phyloP scores from a whole-genome alignment of 495 filamentous ascomycete genomes.

The Pseudevernia furfuracea region DNA sequence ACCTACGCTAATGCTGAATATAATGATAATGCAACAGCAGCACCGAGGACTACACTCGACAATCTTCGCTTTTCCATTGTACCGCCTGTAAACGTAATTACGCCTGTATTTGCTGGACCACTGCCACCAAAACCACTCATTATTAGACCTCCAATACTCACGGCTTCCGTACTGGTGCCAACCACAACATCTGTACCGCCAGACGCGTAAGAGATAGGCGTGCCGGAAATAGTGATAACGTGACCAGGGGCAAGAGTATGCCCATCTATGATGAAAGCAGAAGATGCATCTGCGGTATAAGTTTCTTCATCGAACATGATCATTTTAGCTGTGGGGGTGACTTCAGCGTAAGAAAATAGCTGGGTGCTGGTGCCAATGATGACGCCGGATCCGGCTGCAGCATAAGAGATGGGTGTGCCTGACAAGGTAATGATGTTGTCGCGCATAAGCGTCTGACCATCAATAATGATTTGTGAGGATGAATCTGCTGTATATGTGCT shows the following conservation, averaged over 20 bases:
- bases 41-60: too few relatives aligned
- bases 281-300: constrained; percentile 1
- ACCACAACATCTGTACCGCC: not conserved
- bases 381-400: not conserved
- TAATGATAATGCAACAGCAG: too few relatives aligned
- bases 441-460: not conserved
- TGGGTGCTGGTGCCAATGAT: not conserved
- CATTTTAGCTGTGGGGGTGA: not conserved
- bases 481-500: not conserved
- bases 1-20: not conserved
- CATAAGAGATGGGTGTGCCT: not conserved
- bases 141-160: not conserved
- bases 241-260: not conserved
- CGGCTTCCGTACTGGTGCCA: constrained; percentile 9
- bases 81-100: too few relatives aligned
- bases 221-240: not conserved
- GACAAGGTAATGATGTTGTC: not conserved
- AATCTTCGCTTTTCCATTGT: too few relatives aligned
- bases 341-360: not conserved
- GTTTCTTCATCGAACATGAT: constrained; percentile 1
- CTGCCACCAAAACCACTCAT: not conserved
- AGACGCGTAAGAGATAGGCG: not conserved
- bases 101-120: too few relatives aligned
- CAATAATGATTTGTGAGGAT: not conserved
- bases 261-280: constrained; percentile 3